Evolutionary conservation across 2,329 filamentous ascomycete species (phyloP), one percentile per base, ranked within the genome.

Genomic region (Cordyceps militaris): DNA sequence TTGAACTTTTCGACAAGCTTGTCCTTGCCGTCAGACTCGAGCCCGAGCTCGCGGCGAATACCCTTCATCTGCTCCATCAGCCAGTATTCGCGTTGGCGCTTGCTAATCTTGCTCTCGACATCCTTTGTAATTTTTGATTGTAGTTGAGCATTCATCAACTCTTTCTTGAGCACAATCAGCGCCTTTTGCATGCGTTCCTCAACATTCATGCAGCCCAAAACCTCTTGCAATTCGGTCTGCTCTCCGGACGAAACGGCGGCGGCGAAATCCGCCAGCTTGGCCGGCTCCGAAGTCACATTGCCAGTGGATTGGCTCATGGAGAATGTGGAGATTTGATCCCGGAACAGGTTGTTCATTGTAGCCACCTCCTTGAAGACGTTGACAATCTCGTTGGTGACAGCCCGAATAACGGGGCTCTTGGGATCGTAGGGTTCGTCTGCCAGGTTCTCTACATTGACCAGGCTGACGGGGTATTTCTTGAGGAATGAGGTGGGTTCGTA

Each of bases 31-130:
- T 99, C 94, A 6, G 91, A 96, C 71, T 99, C 95, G 55, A 99
- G 90, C 23, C 95, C 94, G 50, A 99, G 83, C 73, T 99, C 94
- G 59, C 94, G 84, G 59, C 91, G 88, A 68, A 99, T 99, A 26
- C 92, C 94, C 78, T 97, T 97, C 92, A 99, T 96, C 72, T 99
- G 95, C 74, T 99, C 94, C 91, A 96, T 95, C 48, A 99, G 78
- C 89, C 91, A 97, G 75, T 97, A 99, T 70, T 99, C 94, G 54
- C 94, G 86, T 71, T 99, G 94, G 30, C 93, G 87, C 75, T 99
- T 97, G 66, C 92, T 92, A 56, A 99, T 97, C 74, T 96, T 97
- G 68, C 84, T 91, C 71, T 97, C 94, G 19, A 99, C 95, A 68
- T 99, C 94, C 74, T 97, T 97, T 59, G 89, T 91, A 59, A 99